Percentiles rank a stretch among this genome's conserved stretches.
Conservation (phyloP, 495 filamentous ascomycete genomes). For the Talaromyces liani region DNA sequence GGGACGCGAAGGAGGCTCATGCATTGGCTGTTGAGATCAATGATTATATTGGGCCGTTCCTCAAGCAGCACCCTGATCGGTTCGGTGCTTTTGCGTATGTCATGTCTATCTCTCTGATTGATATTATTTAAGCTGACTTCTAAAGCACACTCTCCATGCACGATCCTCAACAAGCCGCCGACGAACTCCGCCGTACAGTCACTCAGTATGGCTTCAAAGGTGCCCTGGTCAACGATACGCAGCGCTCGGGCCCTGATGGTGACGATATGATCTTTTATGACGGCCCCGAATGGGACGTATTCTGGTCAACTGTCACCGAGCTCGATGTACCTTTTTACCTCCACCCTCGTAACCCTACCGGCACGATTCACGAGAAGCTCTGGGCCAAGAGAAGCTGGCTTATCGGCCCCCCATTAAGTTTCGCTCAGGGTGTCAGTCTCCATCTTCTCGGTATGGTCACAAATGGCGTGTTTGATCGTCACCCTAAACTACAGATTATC, state of each 20-base stretch:
- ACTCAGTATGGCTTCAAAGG: conserved; percentile 50
- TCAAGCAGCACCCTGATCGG: conserved; percentile 41
- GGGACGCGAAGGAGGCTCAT: conserved; percentile 37
- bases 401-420: conserved; percentile 35
- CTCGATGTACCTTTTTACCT: conserved; percentile 60
- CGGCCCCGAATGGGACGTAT: conserved; percentile 44
- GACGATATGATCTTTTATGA: conserved; percentile 57
- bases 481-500: conserved; percentile 51
- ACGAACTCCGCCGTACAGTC: conserved; percentile 49
- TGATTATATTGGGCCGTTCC: conserved; percentile 47
- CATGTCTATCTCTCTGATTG: neutral
- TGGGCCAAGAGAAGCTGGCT: conserved; percentile 43
- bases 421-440: conserved; percentile 41
- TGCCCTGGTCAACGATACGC: conserved; percentile 53
- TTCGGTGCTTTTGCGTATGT: conserved; percentile 49
- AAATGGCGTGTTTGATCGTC: conserved; percentile 43
- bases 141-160: conserved; percentile 45
- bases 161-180: conserved; percentile 44
- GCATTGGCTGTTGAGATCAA: conserved; percentile 45
- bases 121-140: neutral
- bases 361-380: conserved; percentile 40
- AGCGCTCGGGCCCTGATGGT: conserved; percentile 37
- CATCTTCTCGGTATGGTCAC: conserved; percentile 46
- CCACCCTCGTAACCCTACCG: conserved; percentile 47
- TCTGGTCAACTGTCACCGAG: conserved; percentile 48